Conservation (phyloP, 2,329 filamentous ascomycete species). For the Stylonectria norvegica region DNA sequence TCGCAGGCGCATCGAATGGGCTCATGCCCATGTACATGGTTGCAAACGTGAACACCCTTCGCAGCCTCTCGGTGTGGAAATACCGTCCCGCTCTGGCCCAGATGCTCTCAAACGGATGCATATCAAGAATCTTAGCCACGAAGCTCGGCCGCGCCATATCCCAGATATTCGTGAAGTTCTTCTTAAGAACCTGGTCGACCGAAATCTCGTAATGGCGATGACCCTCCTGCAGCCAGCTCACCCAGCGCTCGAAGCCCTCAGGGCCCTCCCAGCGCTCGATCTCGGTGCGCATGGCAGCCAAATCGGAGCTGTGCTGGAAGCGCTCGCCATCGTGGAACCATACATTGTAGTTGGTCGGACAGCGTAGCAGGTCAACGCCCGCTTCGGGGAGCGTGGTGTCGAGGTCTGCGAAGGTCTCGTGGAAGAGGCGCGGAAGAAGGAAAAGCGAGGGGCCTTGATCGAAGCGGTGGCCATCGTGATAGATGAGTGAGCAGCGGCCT, state of each 20-base stretch:
- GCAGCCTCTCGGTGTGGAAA: slow-evolving; percentile 65
- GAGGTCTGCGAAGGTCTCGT: slow-evolving; percentile 65
- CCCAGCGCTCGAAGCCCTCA: slow-evolving; percentile 66
- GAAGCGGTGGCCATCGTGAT: slow-evolving; percentile 61
- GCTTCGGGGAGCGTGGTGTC: slow-evolving; percentile 63
- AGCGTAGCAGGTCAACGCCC: slow-evolving; percentile 66
- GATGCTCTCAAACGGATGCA: slow-evolving; percentile 71
- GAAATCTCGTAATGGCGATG: slow-evolving; percentile 69
- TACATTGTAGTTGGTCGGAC: slow-evolving; percentile 72
- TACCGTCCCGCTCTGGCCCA: slow-evolving; percentile 63
- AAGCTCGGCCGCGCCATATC: slow-evolving; percentile 59
- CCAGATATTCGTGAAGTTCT: slow-evolving; percentile 61
- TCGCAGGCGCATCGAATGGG: slow-evolving; percentile 71
- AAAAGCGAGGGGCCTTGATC: slow-evolving; percentile 75
- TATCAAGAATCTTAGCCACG: slow-evolving; percentile 51
- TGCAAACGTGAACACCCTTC: slow-evolving; percentile 71
- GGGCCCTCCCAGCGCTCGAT: slow-evolving; percentile 71
- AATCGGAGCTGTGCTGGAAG: slow-evolving; percentile 64
- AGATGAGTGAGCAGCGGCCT: slow-evolving; percentile 65
- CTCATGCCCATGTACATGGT: slow-evolving; percentile 85
- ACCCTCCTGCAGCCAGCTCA: slow-evolving; percentile 63
- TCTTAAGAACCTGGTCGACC: slow-evolving; percentile 61
- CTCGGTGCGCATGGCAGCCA: slow-evolving; percentile 66
- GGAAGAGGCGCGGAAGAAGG: slow-evolving; percentile 67
- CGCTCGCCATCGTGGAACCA: slow-evolving; percentile 66